Conservation (phyloP, 441 rosid species). For the Eruca vesicaria region DNA sequence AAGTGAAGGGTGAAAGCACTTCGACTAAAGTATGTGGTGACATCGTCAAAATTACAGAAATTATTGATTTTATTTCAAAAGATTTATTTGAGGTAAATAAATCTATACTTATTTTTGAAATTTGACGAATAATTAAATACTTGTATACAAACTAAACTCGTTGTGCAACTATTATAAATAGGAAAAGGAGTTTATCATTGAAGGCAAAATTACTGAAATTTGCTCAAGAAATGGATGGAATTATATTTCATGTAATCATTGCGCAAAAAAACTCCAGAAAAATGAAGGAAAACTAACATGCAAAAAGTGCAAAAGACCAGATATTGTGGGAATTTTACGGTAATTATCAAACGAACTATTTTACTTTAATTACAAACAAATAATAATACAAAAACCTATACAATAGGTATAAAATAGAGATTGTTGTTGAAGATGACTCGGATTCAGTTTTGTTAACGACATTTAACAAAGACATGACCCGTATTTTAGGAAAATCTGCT, state of each 20-base stretch:
- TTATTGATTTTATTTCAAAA: not conserved
- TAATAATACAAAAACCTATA: no score
- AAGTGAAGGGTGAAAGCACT: not conserved
- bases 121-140: no score
- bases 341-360: no score
- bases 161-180: not conserved
- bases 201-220: no score
- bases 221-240: no score
- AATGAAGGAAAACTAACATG: not conserved
- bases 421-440: not conserved
- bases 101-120: no score
- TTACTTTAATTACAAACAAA: no score
- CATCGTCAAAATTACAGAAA: not conserved
- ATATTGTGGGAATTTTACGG: not conserved
- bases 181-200: no score
- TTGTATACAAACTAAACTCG: no score
- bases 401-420: not conserved
- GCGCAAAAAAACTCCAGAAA: not conserved
- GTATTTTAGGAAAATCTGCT: no score
- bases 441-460: not conserved
- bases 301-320: not conserved
- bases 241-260: no score
- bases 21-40: not conserved
- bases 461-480: no score
- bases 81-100: not conserved